Percentiles rank a stretch among this genome's conserved stretches.
These are phyloP conservation scores for Phytophthora pinifolia DNA, from an alignment of 352 stramenopile genomes.

Conservation along the genomic window DNA sequence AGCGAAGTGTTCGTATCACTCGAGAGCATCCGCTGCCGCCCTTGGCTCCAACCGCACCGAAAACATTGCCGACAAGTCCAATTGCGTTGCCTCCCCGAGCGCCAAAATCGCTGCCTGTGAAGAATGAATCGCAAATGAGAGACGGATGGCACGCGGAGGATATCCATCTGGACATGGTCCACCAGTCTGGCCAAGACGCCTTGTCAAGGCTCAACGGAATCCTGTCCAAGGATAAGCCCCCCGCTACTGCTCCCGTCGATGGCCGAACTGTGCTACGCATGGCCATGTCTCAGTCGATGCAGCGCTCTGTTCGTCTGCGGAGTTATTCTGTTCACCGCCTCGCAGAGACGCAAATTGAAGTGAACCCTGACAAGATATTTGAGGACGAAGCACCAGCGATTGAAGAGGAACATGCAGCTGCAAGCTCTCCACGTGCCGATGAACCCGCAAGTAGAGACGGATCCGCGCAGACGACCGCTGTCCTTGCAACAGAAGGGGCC, in stretches of 20 bases:
- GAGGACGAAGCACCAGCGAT: constrained; percentile 34
- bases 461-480: background rate
- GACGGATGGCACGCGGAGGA: constrained; percentile 53
- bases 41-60: constrained; percentile 6
- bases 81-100: constrained; percentile 37
- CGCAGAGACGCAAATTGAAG: constrained; percentile 35
- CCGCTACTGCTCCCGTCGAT: constrained; percentile 26
- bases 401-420: constrained; percentile 7
- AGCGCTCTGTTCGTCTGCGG: constrained; percentile 48
- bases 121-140: constrained; percentile 11
- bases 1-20: constrained; percentile 33
- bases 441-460: no score
- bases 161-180: constrained; percentile 48
- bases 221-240: constrained; percentile 40
- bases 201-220: constrained; percentile 66
- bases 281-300: constrained; percentile 68
- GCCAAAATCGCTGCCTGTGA: constrained; percentile 31
- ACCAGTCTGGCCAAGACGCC: constrained; percentile 65
- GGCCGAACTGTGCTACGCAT: constrained; percentile 29
- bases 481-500: background rate
- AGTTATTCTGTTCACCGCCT: constrained; percentile 54
- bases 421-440: background rate
- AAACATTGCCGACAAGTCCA: constrained; percentile 42
- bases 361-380: constrained; percentile 76
- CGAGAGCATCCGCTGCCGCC: constrained; percentile 24